Conservation (phyloP, 352 stramenopile genomes). For the Phytophthora pisi region DNA sequence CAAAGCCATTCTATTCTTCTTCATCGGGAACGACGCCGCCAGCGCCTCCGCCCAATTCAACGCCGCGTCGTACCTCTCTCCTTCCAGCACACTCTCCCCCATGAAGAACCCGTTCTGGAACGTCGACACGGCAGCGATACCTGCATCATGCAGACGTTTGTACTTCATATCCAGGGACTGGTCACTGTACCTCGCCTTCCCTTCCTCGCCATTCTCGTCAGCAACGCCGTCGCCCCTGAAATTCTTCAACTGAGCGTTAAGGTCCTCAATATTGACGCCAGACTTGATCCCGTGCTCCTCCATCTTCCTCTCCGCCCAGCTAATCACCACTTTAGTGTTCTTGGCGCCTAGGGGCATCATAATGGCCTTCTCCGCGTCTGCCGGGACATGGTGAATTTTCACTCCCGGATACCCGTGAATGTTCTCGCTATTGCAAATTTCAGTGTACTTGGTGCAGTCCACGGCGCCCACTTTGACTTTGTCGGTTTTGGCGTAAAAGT, state of each 20-base stretch:
- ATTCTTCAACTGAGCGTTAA: slow-evolving; percentile 53
- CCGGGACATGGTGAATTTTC: slow-evolving; percentile 76
- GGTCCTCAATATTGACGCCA: slow-evolving; percentile 52
- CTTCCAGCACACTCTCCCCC: slow-evolving; percentile 62
- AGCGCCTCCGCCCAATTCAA: slow-evolving; percentile 72
- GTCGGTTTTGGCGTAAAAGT: slow-evolving; percentile 63
- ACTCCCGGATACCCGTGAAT: slow-evolving; percentile 70
- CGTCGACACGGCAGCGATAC: slow-evolving; percentile 65
- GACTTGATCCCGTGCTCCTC: slow-evolving; percentile 57
- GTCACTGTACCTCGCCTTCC: slow-evolving; percentile 37
- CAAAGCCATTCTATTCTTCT: slow-evolving; percentile 67
- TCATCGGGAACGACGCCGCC: slow-evolving; percentile 62
- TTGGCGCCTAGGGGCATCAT: slow-evolving; percentile 38
- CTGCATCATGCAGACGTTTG: slow-evolving; percentile 69
- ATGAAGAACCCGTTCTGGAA: slow-evolving; percentile 82
- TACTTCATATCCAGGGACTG: slow-evolving; percentile 70
- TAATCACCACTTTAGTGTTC: slow-evolving; percentile 54
- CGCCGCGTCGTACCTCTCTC: slow-evolving; percentile 64
- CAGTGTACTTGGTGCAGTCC: slow-evolving; percentile 69
- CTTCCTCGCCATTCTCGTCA: slow-evolving; percentile 20
- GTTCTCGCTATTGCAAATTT: slow-evolving; percentile 65
- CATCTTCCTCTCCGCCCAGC: slow-evolving; percentile 68
- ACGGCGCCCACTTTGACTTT: slow-evolving; percentile 73
- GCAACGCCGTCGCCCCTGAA: slow-evolving; percentile 49
- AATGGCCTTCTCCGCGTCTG: slow-evolving; percentile 26